phyloP scores from a whole-genome alignment of 768 basidiomycete genomes.

The Boletus fagicola region DNA sequence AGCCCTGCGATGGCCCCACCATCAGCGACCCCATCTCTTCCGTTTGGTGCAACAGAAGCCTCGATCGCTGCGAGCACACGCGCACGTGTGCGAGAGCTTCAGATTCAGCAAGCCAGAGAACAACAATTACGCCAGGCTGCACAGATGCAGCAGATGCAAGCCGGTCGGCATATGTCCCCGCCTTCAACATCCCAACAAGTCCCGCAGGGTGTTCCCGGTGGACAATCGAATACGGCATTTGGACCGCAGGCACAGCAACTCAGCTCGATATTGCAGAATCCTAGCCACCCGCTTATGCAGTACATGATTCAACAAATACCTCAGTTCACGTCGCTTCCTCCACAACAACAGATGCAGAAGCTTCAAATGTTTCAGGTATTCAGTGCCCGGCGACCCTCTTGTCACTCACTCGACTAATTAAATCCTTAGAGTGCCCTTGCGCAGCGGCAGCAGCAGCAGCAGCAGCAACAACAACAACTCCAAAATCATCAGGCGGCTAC shows the following conservation, averaged over 20 bases:
- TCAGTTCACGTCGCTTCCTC: slow-evolving; percentile 50
- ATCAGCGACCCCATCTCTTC: slow-evolving; percentile 30
- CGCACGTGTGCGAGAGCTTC: slow-evolving; percentile 35
- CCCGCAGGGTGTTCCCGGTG: slow-evolving; percentile 16
- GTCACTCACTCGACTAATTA: slow-evolving; percentile 6
- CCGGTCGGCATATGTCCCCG: slow-evolving; percentile 44
- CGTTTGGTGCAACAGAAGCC: slow-evolving; percentile 33
- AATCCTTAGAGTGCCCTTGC: slow-evolving; percentile 15
- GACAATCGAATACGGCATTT: slow-evolving; percentile 22
- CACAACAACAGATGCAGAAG: slow-evolving; percentile 58
- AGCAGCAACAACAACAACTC: slow-evolving; percentile 35
- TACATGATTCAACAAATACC: slow-evolving; percentile 53
- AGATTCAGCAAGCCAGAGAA: slow-evolving; percentile 35
- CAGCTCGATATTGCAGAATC: slow-evolving; percentile 50
- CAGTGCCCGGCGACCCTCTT: not conserved
- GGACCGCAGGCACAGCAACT: slow-evolving; percentile 43
- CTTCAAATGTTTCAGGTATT: slow-evolving; percentile 53
- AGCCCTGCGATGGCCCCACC: slow-evolving; percentile 33
- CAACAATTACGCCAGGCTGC: slow-evolving; percentile 35
- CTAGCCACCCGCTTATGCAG: slow-evolving; percentile 55
- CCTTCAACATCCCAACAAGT: slow-evolving; percentile 28
- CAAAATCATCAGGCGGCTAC: slow-evolving; percentile 25
- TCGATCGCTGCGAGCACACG: slow-evolving; percentile 34
- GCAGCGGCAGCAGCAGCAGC: slow-evolving; percentile 33
- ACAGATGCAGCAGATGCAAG: slow-evolving; percentile 36